Percentiles rank a stretch among this genome's conserved stretches.
These are phyloP conservation scores for Eruca vesicaria DNA, from an alignment of 441 rosid genomes.

Conservation along the genomic window DNA sequence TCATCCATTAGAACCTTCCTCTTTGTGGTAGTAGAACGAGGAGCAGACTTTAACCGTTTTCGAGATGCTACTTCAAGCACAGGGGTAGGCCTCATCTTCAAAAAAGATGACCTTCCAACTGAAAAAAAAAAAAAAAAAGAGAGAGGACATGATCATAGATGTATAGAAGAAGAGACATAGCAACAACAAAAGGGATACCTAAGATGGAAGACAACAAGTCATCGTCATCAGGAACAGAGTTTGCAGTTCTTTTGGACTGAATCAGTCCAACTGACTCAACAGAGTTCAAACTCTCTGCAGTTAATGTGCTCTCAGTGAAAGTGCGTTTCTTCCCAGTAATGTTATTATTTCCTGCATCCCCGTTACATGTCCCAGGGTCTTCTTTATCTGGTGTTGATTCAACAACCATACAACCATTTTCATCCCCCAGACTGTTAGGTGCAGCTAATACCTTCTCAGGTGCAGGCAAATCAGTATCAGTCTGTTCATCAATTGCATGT, in stretches of 20 bases:
- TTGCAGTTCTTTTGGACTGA: constrained; percentile 55
- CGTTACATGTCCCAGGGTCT: constrained; percentile 40
- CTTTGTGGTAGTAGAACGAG: constrained; percentile 64
- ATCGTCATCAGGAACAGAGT: constrained; percentile 88
- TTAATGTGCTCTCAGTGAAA: constrained; percentile 73
- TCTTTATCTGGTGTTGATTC: constrained; percentile 74
- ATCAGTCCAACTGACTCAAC: constrained; percentile 66
- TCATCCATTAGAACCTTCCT: constrained; percentile 98
- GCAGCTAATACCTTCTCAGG: constrained; percentile 81
- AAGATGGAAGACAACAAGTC: constrained; percentile 93
- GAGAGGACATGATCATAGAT: background rate
- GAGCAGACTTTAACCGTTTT: constrained; percentile 62
- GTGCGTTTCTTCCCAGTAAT: constrained; percentile 73
- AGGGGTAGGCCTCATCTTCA: constrained; percentile 82
- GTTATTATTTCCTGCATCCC: constrained; percentile 39
- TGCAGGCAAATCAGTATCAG: constrained; percentile 57
- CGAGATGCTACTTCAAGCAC: constrained; percentile 55
- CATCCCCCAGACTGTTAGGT: constrained; percentile 48
- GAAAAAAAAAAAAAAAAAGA: constrained; percentile 22
- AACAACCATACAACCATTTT: constrained; percentile 49
- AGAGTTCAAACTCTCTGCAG: constrained; percentile 67
- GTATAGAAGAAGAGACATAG: background rate
- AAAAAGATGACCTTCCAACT: constrained; percentile 88
- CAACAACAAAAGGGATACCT: constrained; percentile 48
- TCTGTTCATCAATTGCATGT: constrained; percentile 36